Conservation (phyloP, 1,284 basidiomycete species). For the Uromyces viciae-fabae region DNA sequence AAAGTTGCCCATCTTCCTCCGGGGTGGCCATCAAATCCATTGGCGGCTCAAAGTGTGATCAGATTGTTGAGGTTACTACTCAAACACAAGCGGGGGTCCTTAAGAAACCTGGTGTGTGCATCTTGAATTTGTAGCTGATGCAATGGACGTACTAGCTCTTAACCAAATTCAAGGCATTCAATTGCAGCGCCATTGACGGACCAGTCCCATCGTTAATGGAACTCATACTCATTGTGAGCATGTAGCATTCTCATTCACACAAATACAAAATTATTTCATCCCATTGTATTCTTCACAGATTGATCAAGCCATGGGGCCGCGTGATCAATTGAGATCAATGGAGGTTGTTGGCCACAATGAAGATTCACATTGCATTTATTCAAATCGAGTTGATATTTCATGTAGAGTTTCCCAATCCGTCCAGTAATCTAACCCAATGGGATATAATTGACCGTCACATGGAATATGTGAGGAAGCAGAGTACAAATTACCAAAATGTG, state of each 20-base stretch:
- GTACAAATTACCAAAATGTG: not conserved
- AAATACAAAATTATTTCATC: not conserved
- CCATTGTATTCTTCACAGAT: not conserved
- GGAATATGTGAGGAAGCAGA: not conserved
- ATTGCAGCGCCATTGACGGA: not conserved
- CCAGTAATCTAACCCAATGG: not conserved
- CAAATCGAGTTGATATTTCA: not conserved
- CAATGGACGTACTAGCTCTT: not conserved
- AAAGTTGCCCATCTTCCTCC: not conserved
- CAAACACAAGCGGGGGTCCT: not conserved
- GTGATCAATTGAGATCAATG: not conserved
- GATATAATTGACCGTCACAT: not conserved
- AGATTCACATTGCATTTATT: not conserved
- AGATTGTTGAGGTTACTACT: not conserved
- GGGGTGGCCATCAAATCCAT: not conserved
- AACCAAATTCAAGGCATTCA: not conserved
- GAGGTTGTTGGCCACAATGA: not conserved
- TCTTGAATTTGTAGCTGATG: no score
- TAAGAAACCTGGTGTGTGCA: not conserved
- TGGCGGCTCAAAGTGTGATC: not conserved
- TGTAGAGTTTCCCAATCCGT: not conserved
- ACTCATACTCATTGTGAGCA: not conserved
- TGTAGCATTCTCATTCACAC: not conserved
- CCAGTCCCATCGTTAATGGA: not conserved
- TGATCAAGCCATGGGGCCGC: not conserved